phyloP scores from a whole-genome alignment of 805 yeast species.

The Candida nemodendra region DNA sequence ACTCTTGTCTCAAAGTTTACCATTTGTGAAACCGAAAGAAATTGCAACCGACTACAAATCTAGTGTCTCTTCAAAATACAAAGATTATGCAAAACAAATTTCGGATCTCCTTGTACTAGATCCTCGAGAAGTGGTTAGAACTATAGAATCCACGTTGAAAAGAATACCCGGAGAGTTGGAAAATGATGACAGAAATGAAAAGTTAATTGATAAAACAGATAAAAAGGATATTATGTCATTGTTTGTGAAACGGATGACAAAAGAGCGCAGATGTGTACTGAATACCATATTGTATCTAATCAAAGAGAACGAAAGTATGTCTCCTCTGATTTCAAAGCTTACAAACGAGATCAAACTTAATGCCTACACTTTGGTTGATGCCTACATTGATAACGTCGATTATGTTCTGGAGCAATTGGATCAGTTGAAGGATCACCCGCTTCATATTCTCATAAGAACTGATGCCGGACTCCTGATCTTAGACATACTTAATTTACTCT shows the following conservation, averaged over 20 bases:
- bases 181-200: conserved; percentile 21
- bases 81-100: conserved; percentile 41
- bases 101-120: conserved; percentile 40
- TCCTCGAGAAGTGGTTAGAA: conserved; percentile 46
- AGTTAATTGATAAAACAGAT: conserved; percentile 30
- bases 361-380: conserved; percentile 30
- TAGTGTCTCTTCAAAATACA: conserved; percentile 29
- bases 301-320: conserved; percentile 7
- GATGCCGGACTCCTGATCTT: conserved; percentile 20
- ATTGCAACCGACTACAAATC: conserved; percentile 6
- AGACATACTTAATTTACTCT: conserved; percentile 26
- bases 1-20: conserved; percentile 15
- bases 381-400: conserved; percentile 25
- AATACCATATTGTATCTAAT: conserved; percentile 40
- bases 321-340: conserved; percentile 35
- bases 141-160: conserved; percentile 40
- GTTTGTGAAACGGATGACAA: conserved; percentile 41
- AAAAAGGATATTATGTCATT: conserved; percentile 34
- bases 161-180: conserved; percentile 35
- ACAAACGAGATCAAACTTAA: conserved; percentile 35
- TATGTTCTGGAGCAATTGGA: conserved; percentile 9
- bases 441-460: conserved; percentile 13
- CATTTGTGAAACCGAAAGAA: conserved; percentile 9
- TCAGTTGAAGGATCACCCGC: conserved; percentile 10
- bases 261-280: conserved; percentile 53